Conservation (phyloP, 345 rosid species). For the Lepidium africanum region DNA sequence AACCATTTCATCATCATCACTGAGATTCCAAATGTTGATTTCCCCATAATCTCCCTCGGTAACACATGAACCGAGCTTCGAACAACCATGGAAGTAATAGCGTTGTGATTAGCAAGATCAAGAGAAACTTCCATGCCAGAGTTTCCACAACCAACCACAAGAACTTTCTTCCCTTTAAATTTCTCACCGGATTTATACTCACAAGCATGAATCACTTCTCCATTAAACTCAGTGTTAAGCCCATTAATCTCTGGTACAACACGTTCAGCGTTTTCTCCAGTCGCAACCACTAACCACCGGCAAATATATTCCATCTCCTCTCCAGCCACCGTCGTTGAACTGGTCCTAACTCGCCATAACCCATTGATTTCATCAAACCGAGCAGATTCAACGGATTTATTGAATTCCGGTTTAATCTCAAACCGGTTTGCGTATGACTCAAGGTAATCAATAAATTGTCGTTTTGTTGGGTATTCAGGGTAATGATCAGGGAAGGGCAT, state of each 20-base stretch:
- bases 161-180: conserved; percentile 55
- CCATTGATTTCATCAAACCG: conserved; percentile 80
- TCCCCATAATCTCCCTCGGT: conserved; percentile 53
- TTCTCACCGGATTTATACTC: conserved; percentile 75
- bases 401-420: conserved; percentile 68
- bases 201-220: conserved; percentile 61
- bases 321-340: conserved; percentile 12
- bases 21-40: conserved; percentile 53
- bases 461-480: conserved; percentile 46
- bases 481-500: conserved; percentile 38
- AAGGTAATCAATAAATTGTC: conserved; percentile 44
- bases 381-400: conserved; percentile 66
- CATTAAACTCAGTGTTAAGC: conserved; percentile 43
- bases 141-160: conserved; percentile 92
- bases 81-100: conserved; percentile 66
- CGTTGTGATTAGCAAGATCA: conserved; percentile 75
- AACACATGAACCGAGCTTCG: conserved; percentile 77
- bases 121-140: conserved; percentile 97
- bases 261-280: conserved; percentile 86
- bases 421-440: conserved; percentile 55
- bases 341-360: conserved; percentile 60
- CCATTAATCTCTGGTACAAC: conserved; percentile 71
- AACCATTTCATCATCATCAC: conserved; percentile 59
- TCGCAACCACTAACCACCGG: conserved; percentile 92
- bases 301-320: conserved; percentile 75